phyloP scores from a whole-genome alignment of 2,329 filamentous ascomycete genomes.

The Juglanconis sp. region DNA sequence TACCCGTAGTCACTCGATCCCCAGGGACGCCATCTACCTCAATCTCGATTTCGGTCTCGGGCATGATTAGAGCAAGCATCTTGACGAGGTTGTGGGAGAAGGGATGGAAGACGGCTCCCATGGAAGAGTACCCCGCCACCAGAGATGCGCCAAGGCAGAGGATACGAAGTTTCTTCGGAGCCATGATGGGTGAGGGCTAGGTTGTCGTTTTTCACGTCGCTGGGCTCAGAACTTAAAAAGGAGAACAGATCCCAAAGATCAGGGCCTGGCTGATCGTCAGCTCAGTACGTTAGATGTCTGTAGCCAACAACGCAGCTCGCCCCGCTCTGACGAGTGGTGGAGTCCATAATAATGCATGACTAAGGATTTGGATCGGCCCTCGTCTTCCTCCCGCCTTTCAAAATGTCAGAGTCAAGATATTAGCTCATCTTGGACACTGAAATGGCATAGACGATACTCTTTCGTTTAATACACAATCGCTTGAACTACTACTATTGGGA shows the following conservation, averaged over 20 bases:
- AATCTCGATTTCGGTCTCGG: constrained; percentile 4
- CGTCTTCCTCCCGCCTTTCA: too few relatives aligned
- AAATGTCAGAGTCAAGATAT: too few relatives aligned
- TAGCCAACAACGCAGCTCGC: too few relatives aligned
- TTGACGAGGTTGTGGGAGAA: constrained; percentile 10
- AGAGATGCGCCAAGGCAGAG: constrained; percentile 11
- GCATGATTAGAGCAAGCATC: constrained; percentile 8
- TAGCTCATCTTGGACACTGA: too few relatives aligned
- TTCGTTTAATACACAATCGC: too few relatives aligned
- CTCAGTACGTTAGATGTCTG: too few relatives aligned
- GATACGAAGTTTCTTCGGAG: constrained; percentile 8
- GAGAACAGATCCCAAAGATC: background rate
- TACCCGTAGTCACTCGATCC: constrained; percentile 21
- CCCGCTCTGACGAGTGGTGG: too few relatives aligned
- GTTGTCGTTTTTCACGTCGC: background rate
- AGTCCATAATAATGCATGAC: too few relatives aligned
- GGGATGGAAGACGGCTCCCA: constrained; percentile 7
- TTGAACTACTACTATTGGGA: too few relatives aligned
- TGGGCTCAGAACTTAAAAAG: background rate
- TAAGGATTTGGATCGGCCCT: too few relatives aligned
- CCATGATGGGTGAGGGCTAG: background rate
- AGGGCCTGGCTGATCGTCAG: too few relatives aligned
- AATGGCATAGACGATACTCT: too few relatives aligned
- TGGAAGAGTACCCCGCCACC: constrained; percentile 11
- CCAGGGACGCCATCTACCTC: constrained; percentile 27